phyloP scores from a whole-genome alignment of 2,329 filamentous ascomycete species.

The Fusarium sp. region DNA sequence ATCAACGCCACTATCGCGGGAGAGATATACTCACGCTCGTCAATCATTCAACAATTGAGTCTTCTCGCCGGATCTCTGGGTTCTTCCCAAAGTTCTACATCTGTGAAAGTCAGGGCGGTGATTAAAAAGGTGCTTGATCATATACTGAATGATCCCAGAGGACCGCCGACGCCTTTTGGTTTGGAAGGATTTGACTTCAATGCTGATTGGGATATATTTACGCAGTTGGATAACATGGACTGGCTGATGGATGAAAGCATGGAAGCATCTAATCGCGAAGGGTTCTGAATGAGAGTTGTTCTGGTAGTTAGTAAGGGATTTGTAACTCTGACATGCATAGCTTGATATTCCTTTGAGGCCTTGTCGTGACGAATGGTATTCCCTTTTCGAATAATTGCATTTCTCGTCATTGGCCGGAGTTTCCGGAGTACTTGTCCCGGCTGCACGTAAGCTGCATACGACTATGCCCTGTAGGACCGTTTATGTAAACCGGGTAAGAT shows the following conservation, averaged over 20 bases:
- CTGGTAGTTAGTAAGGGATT: background rate
- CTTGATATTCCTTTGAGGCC: background rate
- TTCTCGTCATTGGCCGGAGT: too few species aligned
- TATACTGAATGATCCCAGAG: background rate
- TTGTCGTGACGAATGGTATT: background rate
- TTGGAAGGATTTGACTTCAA: background rate
- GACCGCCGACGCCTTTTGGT: background rate
- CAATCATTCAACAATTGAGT: background rate
- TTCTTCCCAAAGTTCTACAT: background rate
- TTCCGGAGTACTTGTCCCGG: background rate
- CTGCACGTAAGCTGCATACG: background rate
- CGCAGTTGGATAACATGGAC: background rate
- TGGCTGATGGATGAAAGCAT: background rate
- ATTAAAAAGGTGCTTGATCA: constrained; percentile 6
- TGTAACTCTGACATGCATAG: background rate
- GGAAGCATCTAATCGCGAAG: background rate
- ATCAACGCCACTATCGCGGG: background rate
- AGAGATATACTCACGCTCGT: background rate
- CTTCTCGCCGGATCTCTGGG: background rate
- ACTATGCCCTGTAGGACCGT: background rate
- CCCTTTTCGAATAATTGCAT: background rate
- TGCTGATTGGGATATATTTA: background rate
- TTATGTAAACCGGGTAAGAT: background rate
- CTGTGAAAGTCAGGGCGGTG: background rate
- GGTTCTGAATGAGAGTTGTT: background rate